These are phyloP conservation scores for Phytophthora hibernalis DNA, from an alignment of 352 stramenopile genomes.

Conservation along the genomic window DNA sequence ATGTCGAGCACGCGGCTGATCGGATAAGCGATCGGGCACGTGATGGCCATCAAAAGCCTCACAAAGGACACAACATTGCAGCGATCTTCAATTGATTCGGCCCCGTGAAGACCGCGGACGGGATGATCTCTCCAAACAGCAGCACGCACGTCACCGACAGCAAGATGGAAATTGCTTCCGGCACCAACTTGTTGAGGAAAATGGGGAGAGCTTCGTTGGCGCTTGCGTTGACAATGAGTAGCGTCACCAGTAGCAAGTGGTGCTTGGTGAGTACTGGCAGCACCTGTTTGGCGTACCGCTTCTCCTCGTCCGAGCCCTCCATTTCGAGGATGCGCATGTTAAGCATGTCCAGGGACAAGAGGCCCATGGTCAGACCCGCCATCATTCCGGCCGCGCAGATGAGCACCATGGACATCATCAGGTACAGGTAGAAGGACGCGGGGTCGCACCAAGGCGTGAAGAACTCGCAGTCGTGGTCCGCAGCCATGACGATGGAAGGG, in stretches of 20 bases:
- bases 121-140: slow-evolving; percentile 97
- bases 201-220: slow-evolving; percentile 95
- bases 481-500: slow-evolving; percentile 15
- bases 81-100: slow-evolving; percentile 93
- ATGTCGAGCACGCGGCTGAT: slow-evolving; percentile 93
- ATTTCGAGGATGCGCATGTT: slow-evolving; percentile 85
- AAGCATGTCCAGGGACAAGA: slow-evolving; percentile 82
- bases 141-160: slow-evolving; percentile 96
- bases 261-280: slow-evolving; percentile 91
- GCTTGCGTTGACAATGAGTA: slow-evolving; percentile 94
- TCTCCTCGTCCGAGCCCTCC: slow-evolving; percentile 76
- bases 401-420: slow-evolving; percentile 53
- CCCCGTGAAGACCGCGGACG: slow-evolving; percentile 95
- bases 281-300: slow-evolving; percentile 79
- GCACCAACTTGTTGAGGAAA: slow-evolving; percentile 93
- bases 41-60: slow-evolving; percentile 84
- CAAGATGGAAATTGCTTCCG: slow-evolving; percentile 90
- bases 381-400: slow-evolving; percentile 73
- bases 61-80: slow-evolving; percentile 86
- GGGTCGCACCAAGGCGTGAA: slow-evolving; percentile 72
- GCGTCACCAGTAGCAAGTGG: slow-evolving; percentile 94
- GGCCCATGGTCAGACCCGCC: slow-evolving; percentile 79
- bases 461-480: slow-evolving; percentile 50
- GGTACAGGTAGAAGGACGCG: slow-evolving; percentile 62
- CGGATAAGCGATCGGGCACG: slow-evolving; percentile 91